These are phyloP conservation scores for Volvox reticuliferus DNA, from an alignment of 139 green algal genomes.

Conservation along the genomic window DNA sequence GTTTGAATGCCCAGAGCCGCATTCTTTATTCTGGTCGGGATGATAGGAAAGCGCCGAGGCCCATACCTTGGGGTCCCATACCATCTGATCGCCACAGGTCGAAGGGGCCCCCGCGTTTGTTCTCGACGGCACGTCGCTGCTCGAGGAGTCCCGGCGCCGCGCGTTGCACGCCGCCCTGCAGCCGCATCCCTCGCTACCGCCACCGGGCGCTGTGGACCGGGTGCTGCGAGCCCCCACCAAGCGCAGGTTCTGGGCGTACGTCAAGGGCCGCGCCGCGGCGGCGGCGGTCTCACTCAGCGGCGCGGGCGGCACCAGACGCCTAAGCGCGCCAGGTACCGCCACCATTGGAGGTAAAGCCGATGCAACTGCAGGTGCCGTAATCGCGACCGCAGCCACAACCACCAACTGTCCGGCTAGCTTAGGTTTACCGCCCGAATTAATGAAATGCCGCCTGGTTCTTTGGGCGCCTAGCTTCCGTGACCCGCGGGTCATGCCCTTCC, in stretches of 20 bases:
- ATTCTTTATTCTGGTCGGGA: not conserved
- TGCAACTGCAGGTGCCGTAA: not conserved
- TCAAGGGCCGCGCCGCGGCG: not conserved
- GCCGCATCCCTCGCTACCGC: constrained; percentile 3
- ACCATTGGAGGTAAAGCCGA: not conserved
- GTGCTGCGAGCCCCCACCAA: constrained; percentile 15
- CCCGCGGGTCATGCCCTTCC: constrained; percentile 30
- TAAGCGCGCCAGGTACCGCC: not conserved
- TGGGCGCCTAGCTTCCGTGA: constrained; percentile 9
- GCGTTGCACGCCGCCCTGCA: constrained; percentile 14
- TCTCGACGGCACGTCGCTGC: not conserved
- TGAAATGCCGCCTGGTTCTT: not conserved
- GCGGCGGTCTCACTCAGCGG: not conserved
- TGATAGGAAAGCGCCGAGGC: not conserved
- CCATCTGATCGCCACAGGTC: not conserved
- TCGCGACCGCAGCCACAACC: not conserved
- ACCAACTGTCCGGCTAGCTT: not conserved
- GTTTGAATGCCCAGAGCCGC: not conserved
- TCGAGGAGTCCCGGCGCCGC: not conserved
- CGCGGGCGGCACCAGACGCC: not conserved
- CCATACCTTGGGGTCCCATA: not conserved
- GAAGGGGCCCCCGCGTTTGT: not conserved
- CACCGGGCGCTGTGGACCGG: not conserved
- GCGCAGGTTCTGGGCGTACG: constrained; percentile 31
- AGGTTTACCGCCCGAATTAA: not conserved